Evolutionary conservation across 106 monocot genomes (phyloP), one percentile per base, ranked within the genome.

Genomic region (Gastrodia elata): DNA sequence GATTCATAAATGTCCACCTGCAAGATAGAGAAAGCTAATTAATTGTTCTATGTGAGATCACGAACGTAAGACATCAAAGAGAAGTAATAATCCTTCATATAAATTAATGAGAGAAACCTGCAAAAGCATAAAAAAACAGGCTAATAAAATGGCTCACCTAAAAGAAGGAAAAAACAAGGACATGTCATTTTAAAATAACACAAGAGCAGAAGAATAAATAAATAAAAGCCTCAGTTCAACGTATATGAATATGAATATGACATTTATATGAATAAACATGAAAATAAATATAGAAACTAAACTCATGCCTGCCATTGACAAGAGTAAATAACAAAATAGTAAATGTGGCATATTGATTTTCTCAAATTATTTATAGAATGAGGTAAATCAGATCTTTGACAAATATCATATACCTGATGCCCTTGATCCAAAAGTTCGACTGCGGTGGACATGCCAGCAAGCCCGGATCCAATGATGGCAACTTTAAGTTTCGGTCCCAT

Each of bases 371-470:
- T 20, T 67, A 35, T 6, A 38, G 38, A 67, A 67, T 3, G 27
- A 36, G 6, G 37, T 6, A 36, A 67, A 67, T 1, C 67, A 67
- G 20, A 61, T 61, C 27, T 41, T 5, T 49, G 3, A 9, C 20
- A 18, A 52, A n/a, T 20, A 16, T 46, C 71, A 36, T 77, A 28
- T 73, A 89, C 97, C 90, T 93, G 88, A 73, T 98, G 97, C 11
- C 97, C 97, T 79, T 98, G 97, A 85, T 98, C 97, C 76, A 98
- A 75, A 80, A 98, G 93, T 75, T 98, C 97, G 4, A 93, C 97
- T 20, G 97, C 97, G 69, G 97, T 93, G 37, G 97, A 98, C 97
- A 98, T 98, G 65, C 97, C 97, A 77, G 97, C 97, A 71, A 98
- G 90, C 39, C 97, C 97, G 37, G 88, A 77, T 75, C 97, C 97